These are phyloP conservation scores for Fusarium chaquense DNA, from an alignment of 2,329 filamentous ascomycete genomes.

Conservation along the genomic window DNA sequence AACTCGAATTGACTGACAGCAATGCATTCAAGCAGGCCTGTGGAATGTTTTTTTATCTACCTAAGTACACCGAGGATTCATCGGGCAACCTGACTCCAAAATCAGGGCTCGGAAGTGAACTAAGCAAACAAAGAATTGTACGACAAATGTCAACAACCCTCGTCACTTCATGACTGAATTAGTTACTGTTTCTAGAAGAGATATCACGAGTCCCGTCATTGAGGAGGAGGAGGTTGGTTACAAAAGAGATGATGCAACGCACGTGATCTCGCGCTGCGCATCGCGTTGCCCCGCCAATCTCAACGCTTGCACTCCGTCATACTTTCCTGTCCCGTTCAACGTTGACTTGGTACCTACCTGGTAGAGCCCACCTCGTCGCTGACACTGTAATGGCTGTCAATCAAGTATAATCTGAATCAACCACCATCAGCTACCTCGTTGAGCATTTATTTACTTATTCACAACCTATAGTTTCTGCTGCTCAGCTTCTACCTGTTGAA, in stretches of 20 bases:
- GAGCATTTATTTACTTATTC: background rate
- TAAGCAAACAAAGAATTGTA: background rate
- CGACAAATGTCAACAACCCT: background rate
- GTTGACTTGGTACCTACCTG: background rate
- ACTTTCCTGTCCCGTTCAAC: conserved; percentile 2
- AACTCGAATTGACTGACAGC: background rate
- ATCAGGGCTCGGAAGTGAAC: background rate
- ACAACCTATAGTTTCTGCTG: background rate
- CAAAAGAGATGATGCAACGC: conserved; percentile 41
- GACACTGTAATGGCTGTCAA: conserved; percentile 17
- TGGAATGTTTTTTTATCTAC: background rate
- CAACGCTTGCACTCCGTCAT: conserved; percentile 43
- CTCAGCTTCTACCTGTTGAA: background rate
- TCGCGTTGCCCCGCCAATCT: conserved; percentile 68
- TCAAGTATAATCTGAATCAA: background rate
- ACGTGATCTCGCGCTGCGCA: conserved; percentile 63
- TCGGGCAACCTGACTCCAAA: background rate
- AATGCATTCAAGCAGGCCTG: background rate
- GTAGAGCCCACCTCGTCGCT: conserved; percentile 20
- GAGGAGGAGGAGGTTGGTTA: background rate
- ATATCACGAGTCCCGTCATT: background rate
- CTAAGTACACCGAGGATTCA: background rate
- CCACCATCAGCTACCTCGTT: conserved; percentile 14
- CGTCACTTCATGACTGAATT: background rate
- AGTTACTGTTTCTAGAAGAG: background rate